Evolutionary conservation across 2,329 filamentous ascomycete genomes (phyloP), one percentile per base, ranked within the genome.

Genomic region (Paecilomyces fulvus): DNA sequence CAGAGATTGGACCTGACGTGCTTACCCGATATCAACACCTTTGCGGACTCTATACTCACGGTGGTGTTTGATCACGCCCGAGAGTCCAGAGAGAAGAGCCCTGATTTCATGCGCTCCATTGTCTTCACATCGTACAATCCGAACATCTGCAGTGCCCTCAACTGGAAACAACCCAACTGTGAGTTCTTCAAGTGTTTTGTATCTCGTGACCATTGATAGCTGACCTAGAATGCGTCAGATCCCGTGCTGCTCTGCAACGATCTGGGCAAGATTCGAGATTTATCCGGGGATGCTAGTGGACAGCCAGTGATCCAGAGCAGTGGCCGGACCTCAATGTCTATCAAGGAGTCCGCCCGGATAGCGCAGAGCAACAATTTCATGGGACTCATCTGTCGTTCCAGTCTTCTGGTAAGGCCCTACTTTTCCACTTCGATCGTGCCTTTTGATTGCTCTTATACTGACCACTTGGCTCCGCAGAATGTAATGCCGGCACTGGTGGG

Each of bases 121-220:
- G 90, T 96, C 10, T 96, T 99, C 71, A 95, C 90, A 65, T 95
- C 90, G 21, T 96, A 92, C 73, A 96, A 95, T 69, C 80, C 89
- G 11, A 88, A 87, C 61, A 83, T 97, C 20, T 99, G 94, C 74
- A 95, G 90, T 14, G 92, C 92, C 4, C 76, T 99, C 65, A 99
- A 99, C 74, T 99, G 94, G 94, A 99, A 99, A 73, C 94, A 99
- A 72, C 94, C 94, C 2, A 99, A 97, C 69, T 99, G 84, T 86
- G 70, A 75, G 82, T 75, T 5, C 33, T 28, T n/a, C 20, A 3
- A 3, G 46, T 4, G 21, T 25, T 28, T 9, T 23, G 3, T 23
- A 20, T 28, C 10, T 12, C 12, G 12, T n/a, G 51, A 11, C 11
- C 14, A 12, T 63, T 65, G 52, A 65, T 57, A 30, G 37, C 21